Base-by-base conservation (phyloP, 2,329 filamentous ascomycete species). In the Fusarium aywerte region DNA sequence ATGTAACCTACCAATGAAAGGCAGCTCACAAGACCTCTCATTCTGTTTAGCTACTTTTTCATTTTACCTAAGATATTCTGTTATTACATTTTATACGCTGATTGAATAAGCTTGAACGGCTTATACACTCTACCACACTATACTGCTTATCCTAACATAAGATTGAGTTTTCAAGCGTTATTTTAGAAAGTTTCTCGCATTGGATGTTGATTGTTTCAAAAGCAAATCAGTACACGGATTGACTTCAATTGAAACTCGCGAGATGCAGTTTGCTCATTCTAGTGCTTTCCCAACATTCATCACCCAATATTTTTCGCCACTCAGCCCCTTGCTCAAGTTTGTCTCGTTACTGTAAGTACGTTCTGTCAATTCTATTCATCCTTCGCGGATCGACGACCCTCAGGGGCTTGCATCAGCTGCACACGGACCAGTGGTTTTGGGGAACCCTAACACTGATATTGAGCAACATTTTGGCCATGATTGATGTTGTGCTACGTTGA, bases 341-440 rank as follows among this genome's bases (percentile, higher is more conserved):
- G 33, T 21, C 35, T 60, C 36, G 42, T 35, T 47, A 27, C 9
- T 51, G 33, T 10, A 27, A 9, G 11, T 52, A n/a, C 32, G 9
- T 36, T 51, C 29, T 25, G 29, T 35, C 35, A 62, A 32, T 64
- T 20, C 48, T 59, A 50, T 43, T 50, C 50, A 61, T 67, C 65
- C 53, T 50, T 65, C 43, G 32, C 31, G n/a, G 21, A 36, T 21
- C 12, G 29, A 35, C 44, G 23, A 40, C 11, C 56, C 49, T 42
- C 55, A 65, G 36, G 63, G 58, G 48, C 67, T 16, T 25, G 49
- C 23, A 45, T 65, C 65, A 65, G 60, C 65, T 42, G 55, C 64
- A 67, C 38, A 60, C 38, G 44, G 59, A 27, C 45, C 45, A 48
- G 45, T 23, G 29, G 27, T 55, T 49, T 36, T 27, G 32, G 20